phyloP scores from a whole-genome alignment of 1,139 yeast species.

The Yamadazyma blattariae region DNA sequence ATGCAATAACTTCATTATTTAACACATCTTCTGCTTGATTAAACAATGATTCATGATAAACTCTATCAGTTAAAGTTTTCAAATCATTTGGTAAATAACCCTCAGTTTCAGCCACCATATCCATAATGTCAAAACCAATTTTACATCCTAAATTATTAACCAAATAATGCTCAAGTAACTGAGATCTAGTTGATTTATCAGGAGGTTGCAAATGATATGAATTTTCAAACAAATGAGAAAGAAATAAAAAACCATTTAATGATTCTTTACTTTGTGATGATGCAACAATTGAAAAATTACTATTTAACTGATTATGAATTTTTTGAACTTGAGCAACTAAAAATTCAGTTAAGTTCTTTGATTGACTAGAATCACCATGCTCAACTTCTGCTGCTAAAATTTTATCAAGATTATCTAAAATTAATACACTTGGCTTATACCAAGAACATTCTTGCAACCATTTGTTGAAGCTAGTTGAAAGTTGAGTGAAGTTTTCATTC shows the following conservation, averaged over 20 bases:
- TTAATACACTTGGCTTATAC: slow-evolving; percentile 73
- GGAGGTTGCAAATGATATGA: slow-evolving; percentile 67
- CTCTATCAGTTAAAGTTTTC: slow-evolving; percentile 67
- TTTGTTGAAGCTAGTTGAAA: slow-evolving; percentile 44
- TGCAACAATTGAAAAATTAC: slow-evolving; percentile 53
- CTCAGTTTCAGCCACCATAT: slow-evolving; percentile 77
- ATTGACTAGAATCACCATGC: slow-evolving; percentile 58
- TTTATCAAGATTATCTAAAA: slow-evolving; percentile 81
- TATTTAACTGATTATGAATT: slow-evolving; percentile 35
- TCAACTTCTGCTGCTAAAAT: slow-evolving; percentile 72
- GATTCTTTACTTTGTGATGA: slow-evolving; percentile 65
- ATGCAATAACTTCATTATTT: slow-evolving; percentile 16
- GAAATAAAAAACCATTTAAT: slow-evolving; percentile 58
- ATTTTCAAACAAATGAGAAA: slow-evolving; percentile 71
- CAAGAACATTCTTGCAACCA: slow-evolving; percentile 66
- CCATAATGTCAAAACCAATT: slow-evolving; percentile 55
- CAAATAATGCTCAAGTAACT: slow-evolving; percentile 50
- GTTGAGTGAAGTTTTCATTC: slow-evolving; percentile 53
- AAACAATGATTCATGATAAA: slow-evolving; percentile 64
- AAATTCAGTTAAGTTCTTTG: slow-evolving; percentile 56
- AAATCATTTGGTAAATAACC: slow-evolving; percentile 88
- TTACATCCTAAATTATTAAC: slow-evolving; percentile 25
- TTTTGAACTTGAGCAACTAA: slow-evolving; percentile 38
- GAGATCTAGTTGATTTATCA: slow-evolving; percentile 56
- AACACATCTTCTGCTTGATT: slow-evolving; percentile 14